Evolutionary conservation across 768 basidiomycete species (phyloP), one percentile per base, ranked within the genome.

Genomic region (Boletus barrowsii): DNA sequence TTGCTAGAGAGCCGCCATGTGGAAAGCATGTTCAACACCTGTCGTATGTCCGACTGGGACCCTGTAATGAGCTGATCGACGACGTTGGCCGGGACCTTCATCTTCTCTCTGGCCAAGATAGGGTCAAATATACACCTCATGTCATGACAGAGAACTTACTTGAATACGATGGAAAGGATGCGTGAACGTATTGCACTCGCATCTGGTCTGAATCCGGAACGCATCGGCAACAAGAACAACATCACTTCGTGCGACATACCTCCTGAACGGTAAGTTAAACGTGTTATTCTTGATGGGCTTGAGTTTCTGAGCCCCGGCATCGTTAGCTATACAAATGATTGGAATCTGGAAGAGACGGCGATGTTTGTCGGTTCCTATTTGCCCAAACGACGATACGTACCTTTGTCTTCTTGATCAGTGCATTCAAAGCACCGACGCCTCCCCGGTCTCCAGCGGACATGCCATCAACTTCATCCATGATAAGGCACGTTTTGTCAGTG

Each of bases 401-500:
- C 77, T 88, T 92, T 20, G 89, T 88, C 77, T 96, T 98, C 75
- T 88, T 93, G 62, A 99, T 96, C 56, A 99, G 66, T 0, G 86
- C 85, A 54, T 93, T 93, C 61, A 99, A 68, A 7, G 97, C 97
- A 22, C 93, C 96, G 2, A 98, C 91, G 51, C 97, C 97, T 15
- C 97, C 97, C 42, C 97, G 81, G 71, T 99, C 97, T 17, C 97
- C 97, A 4, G 91, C 90, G 6, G 93, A 96, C 95, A 98, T 99
- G 2, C 97, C 97, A 60, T 99, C 97, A 3, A 98, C 96, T 68
- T 99, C 97, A 64, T 99, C 97, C 96, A 99, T 98, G 67, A 99
- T 98, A 42, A 99, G 75, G 59, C 93, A 92, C 0, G 89, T 83
- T 67, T 78, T 83, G 62, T 89, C 82, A 0, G 89, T 93, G 59